Evolutionary conservation across 305 asterid species (phyloP), one percentile per base, ranked within the genome.

Genomic region (Solanum hybrid): DNA sequence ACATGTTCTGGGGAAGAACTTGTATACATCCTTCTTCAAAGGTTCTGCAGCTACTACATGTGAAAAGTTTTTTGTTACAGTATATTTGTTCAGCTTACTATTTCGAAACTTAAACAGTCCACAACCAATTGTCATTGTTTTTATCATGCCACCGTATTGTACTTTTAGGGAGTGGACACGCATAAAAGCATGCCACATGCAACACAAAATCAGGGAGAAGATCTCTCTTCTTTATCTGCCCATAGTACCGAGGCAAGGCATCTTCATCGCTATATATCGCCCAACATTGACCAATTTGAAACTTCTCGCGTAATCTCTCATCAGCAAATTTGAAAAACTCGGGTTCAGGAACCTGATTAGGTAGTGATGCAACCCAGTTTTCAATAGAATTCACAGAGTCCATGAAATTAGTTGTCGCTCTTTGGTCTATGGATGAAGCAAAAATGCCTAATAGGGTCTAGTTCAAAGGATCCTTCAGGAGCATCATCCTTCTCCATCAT

Each of bases 201-300:
- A 56, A 17, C 10, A 56, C 69, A 56, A 56, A 17, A 2, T 56
- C 1, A 6, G 4, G 10, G 24, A 56, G n/a, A 56, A 17, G 66
- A 17, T 56, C 0, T 17, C 6, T 56, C 1, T 2, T 56, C 1
- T 56, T 56, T 56, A 17, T 17, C 24, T 56, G 4, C 66, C 66
- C 0, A 56, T 56, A 2, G 10, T 6, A 56, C n/a, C 1, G 0
- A 17, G 66, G 66, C 0, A 56, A 56, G 0, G 24, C 1, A 56
- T 17, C 4, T 56, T 56, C 4, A 17, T 56, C 10, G 0, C 0
- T 56, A 4, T 56, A 56, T 56, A 56, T 56, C 2, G 1, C 10
- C 10, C 4, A 17, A 17, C 4, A 56, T 1, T 56, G 10, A 56
- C 2, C 2, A 2, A 17, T 6, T 17, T 56, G 10, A 17, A 2